Evolutionary conservation across 1,284 basidiomycete species (phyloP), one percentile per base, ranked within the genome.

Genomic region (Fomitopsis pinicola): DNA sequence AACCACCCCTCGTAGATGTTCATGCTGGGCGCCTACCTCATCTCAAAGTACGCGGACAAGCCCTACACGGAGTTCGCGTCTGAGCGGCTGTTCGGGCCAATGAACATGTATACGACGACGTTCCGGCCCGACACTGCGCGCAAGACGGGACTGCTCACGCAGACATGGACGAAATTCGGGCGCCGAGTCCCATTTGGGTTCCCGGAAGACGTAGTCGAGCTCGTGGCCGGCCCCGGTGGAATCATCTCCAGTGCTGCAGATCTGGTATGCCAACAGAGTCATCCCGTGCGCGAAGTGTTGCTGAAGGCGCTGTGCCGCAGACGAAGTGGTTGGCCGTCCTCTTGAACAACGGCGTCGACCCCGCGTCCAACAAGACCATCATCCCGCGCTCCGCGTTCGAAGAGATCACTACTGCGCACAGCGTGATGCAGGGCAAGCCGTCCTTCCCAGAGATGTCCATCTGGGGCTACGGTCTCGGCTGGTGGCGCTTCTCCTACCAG

Each of bases 71-170:
- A 65, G 5, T 77, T 72, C 61, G 72, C 72, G 40, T 35, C 57
- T 5, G 58, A 67, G 19, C 70, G 72, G 2, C 69, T 77, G 15
- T 72, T 77, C 64, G 62, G 58, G 33, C 74, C 71, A 1, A 62
- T 76, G n/a, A 68, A 69, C 46, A 76, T 78, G 74, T 65, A 67
- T 2, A 68, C 67, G 0, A 69, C 76, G 3, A 73, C 73, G 5
- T 80, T 76, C 62, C 77, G 74, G 0, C 72, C 74, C 0, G 61
- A 67, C 14, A 68, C 68, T 30, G 80, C 79, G 1, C 64, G 66
- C 7, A 57, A 60, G 3, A 66, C 68, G 2, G 76, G 75, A 2
- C 69, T 68, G 40, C 67, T 77, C 2, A 75, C 75, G 0, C 75
- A 78, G 58, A 70, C 73, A 1, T 64, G 70, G 68, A 63, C 68